A percentile compares a stretch with the other conserved stretches of the same genome.
phyloP scores from a whole-genome alignment of 768 basidiomycete species.

The Rhizopogon vinicolor region DNA sequence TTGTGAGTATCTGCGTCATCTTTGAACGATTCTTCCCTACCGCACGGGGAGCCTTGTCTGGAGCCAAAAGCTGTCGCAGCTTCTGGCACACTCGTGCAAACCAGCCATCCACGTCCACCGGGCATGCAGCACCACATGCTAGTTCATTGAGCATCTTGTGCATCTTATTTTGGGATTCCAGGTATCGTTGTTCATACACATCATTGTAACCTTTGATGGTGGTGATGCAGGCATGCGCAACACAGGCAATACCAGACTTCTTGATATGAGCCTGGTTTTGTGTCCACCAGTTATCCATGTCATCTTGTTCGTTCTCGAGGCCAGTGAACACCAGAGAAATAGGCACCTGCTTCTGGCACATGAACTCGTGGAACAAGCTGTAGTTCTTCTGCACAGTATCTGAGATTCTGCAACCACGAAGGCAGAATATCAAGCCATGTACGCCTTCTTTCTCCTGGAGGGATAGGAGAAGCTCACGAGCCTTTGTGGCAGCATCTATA shows the following conservation, averaged over 20 bases:
- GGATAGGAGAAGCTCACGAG: slow-evolving; percentile 27
- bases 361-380: slow-evolving; percentile 25
- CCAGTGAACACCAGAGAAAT: slow-evolving; percentile 29
- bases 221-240: slow-evolving; percentile 28
- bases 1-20: slow-evolving; percentile 10
- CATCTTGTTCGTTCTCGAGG: slow-evolving; percentile 26
- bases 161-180: slow-evolving; percentile 15
- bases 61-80: neutral
- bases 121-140: neutral
- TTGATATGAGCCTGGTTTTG: slow-evolving; percentile 19
- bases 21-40: neutral
- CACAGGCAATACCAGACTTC: slow-evolving; percentile 13
- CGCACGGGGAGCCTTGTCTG: neutral
- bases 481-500: slow-evolving; percentile 22
- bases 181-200: slow-evolving; percentile 5
- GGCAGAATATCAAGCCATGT: slow-evolving; percentile 34
- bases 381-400: slow-evolving; percentile 24
- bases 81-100: neutral
- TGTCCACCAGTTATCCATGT: slow-evolving; percentile 33
- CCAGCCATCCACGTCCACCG: neutral
- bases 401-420: slow-evolving; percentile 22
- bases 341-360: slow-evolving; percentile 28
- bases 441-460: slow-evolving; percentile 31
- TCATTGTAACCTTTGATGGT: slow-evolving; percentile 11
- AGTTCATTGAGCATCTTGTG: slow-evolving; percentile 14